Base-by-base conservation (phyloP, 2,329 filamentous ascomycete species). In the Setomelanomma holmii region DNA sequence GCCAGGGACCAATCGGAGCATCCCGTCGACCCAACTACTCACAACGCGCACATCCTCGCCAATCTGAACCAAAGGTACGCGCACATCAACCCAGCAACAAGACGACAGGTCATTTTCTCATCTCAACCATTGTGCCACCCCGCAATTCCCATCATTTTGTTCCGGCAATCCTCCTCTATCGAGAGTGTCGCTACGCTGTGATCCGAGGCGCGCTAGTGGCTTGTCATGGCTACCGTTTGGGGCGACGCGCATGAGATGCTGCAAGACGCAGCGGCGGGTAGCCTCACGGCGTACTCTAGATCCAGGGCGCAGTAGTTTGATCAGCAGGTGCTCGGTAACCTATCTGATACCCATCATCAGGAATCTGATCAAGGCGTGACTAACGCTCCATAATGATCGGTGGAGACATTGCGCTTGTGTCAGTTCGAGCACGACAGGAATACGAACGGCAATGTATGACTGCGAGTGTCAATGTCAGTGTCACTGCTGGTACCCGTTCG, bases 211-310 rank as follows among this genome's bases (percentile, higher is more conserved):
- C 49, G 43, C 40, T 45, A 53, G 44, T 16, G 34, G 33, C 44
- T 40, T 43, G 46, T 36, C 33, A 42, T 36, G 33, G 21, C 39
- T 51, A 35, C 45, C 34, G 4, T 11, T 16, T 40, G 20, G 16
- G 27, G 50, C 45, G 40, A 39, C 40, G 5, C 42, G 51, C 51
- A 53, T 45, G 24, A 27, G 50, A 44, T 52, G 30, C 49, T 35
- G 50, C 50, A 49, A 20, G 39, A 33, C 43, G 40, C 46, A 33
- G 36, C 38, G 17, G 23, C 45, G 11, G 35, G 36, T 36, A 43
- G 46, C 46, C 46, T 41, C 46, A 49, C 40, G 39, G 16, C 38
- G 16, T 16, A 16, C 24, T 43, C 33, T 20, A 38, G 20, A 49
- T 48, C 38, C 45, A 22, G 30, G 41, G 39, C 39, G 16, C 19